A percentile compares a stretch with the other conserved stretches of the same genome.
phyloP scores from a whole-genome alignment of 805 yeast species.

The Wickerhamomyces strasburgensis region DNA sequence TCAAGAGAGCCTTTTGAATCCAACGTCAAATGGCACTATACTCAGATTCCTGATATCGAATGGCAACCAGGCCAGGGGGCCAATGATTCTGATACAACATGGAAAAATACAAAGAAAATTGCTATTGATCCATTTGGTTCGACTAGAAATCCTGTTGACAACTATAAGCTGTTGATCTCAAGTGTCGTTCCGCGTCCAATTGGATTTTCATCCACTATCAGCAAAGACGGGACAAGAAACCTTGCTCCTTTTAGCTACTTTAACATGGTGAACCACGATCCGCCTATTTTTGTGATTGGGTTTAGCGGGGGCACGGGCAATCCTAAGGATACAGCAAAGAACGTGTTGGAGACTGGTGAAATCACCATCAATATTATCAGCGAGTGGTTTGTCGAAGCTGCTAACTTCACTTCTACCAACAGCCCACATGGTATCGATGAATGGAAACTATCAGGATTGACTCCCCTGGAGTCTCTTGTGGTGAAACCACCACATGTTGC shows the following conservation, averaged over 20 bases:
- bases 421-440: conserved; percentile 50
- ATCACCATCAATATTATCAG: conserved; percentile 51
- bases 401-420: conserved; percentile 43
- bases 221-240: conserved; percentile 39
- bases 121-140: conserved; percentile 34
- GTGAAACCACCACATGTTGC: conserved; percentile 56
- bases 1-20: conserved; percentile 20
- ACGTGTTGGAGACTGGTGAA: conserved; percentile 47
- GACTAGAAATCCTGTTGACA: conserved; percentile 22
- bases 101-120: conserved; percentile 30
- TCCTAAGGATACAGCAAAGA: conserved; percentile 45
- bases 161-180: conserved; percentile 47
- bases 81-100: conserved; percentile 18
- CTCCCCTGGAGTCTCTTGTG: conserved; percentile 36
- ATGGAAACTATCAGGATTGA: conserved; percentile 51
- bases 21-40: conserved; percentile 15
- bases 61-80: conserved; percentile 35
- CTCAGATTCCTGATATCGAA: conserved; percentile 17
- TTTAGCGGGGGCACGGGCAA: conserved; percentile 34
- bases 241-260: conserved; percentile 60
- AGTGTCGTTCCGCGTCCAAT: conserved; percentile 58
- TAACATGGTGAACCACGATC: conserved; percentile 43
- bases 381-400: conserved; percentile 65
- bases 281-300: conserved; percentile 53
- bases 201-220: conserved; percentile 49